Evolutionary conservation across 2,329 filamentous ascomycete genomes (phyloP).

Genomic region (Pseudogymnoascus sp.): DNA sequence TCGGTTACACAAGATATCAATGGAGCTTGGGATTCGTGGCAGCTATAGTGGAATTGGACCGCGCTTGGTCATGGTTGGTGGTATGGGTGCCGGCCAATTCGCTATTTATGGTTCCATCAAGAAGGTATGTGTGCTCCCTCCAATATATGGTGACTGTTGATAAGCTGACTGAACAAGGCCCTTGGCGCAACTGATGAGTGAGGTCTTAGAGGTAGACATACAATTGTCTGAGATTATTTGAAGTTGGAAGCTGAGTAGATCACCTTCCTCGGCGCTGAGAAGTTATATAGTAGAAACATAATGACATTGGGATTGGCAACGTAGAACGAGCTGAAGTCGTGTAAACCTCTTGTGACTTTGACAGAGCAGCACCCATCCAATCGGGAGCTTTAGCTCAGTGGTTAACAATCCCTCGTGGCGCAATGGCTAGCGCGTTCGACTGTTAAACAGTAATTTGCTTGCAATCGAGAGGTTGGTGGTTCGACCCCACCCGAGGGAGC

Average conservation of each 20-base stretch:
- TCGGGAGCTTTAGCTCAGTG: neutral
- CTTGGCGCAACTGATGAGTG: slow-evolving; percentile 67
- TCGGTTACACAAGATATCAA: slow-evolving; percentile 80
- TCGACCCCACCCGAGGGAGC: slow-evolving; percentile 10
- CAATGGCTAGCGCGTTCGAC: slow-evolving; percentile 12
- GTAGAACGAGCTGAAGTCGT: too few relatives aligned
- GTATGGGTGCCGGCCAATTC: slow-evolving; percentile 73
- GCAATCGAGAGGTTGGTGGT: slow-evolving; percentile 11
- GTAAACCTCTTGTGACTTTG: too few relatives aligned
- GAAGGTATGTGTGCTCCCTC: neutral
- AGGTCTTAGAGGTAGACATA: slow-evolving; percentile 40
- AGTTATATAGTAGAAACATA: too few relatives aligned
- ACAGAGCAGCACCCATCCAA: neutral
- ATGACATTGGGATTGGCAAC: too few relatives aligned
- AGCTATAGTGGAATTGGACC: slow-evolving; percentile 77
- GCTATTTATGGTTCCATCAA: slow-evolving; percentile 69
- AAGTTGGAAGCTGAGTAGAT: neutral
- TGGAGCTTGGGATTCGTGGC: slow-evolving; percentile 74
- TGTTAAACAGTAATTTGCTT: slow-evolving; percentile 3
- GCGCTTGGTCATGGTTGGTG: slow-evolving; percentile 61
- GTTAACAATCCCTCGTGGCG: slow-evolving; percentile 10
- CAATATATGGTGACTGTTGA: neutral
- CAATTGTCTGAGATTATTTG: neutral
- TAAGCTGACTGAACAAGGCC: slow-evolving; percentile 49
- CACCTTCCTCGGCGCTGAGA: too few relatives aligned